Evolutionary conservation across 306 rosid species (phyloP), one percentile per base, ranked within the genome.

Genomic region (Cicer arietinum): DNA sequence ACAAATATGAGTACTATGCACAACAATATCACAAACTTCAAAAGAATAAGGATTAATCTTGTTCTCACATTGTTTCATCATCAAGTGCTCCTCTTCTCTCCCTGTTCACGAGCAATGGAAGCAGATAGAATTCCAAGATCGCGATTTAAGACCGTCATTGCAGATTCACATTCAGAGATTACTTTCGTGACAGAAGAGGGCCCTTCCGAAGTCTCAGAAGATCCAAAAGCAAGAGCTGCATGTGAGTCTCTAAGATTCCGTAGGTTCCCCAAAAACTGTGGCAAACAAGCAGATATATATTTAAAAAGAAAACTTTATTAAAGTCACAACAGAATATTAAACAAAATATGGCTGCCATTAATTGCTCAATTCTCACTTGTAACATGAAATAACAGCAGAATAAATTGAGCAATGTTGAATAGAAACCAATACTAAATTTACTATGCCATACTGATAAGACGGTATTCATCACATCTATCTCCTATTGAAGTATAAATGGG

Each of bases 61-160:
- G 78, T 56, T 83, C 30, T 37, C 74, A 79, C 1, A 65, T 0
- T 35, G 44, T 63, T 74, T 83, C 74, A 71, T 83, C 74, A 71
- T 85, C 79, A 43, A 53, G 81, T 77, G 75, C 65, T 88, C 81
- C 73, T 77, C 80, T 88, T 84, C 69, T 80, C 81, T 12, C 88
- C 92, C 67, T 82, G 87, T 69, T 93, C 96, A 0, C 96, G 97
- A 71, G 93, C 90, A 80, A 91, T 93, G 86, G 98, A 93, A 78
- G 96, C 89, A 7, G 98, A 88, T 50, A 93, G 97, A 83, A 93
- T 88, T 52, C 98, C 96, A 12, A 93, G 98, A 75, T 89, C 96
- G 1, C 86, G 90, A 79, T 93, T 93, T 73, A 93, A 81, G 88
- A 85, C 90, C 7, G 98, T 85, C 80, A 93, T 75, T n/a, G 97